Conservation (phyloP, 768 basidiomycete genomes). For the Rhizopogon vinicolor region DNA sequence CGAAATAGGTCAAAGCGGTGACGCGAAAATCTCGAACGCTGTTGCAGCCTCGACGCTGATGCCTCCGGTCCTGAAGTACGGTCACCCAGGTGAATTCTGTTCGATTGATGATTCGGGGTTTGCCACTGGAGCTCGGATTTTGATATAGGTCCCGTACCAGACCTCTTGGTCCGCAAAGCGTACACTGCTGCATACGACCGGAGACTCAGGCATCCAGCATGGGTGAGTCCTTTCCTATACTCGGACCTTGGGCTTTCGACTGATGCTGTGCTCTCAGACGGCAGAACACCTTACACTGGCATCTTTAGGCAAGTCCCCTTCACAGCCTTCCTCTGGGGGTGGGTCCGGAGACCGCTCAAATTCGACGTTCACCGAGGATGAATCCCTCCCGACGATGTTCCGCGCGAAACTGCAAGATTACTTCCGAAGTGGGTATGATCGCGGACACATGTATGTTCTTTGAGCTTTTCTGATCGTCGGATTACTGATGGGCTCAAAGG, state of each 20-base stretch:
- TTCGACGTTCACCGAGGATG: constrained; percentile 83
- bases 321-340: constrained; percentile 27
- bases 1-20: constrained; percentile 41
- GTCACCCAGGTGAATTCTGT: constrained; percentile 65
- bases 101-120: constrained; percentile 1
- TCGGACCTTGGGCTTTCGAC: not conserved
- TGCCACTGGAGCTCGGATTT: not conserved
- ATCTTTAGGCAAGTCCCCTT: constrained; percentile 52
- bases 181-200: constrained; percentile 92
- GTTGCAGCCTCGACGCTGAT: constrained; percentile 14
- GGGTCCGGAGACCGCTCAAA: constrained; percentile 63
- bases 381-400: constrained; percentile 68
- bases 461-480: not conserved
- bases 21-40: constrained; percentile 35
- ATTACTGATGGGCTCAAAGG: constrained; percentile 36
- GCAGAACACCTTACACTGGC: constrained; percentile 90
- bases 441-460: constrained; percentile 85
- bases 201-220: constrained; percentile 84
- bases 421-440: constrained; percentile 89
- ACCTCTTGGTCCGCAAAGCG: constrained; percentile 72
- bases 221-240: constrained; percentile 49
- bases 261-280: constrained; percentile 47
- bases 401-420: constrained; percentile 86
- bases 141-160: constrained; percentile 74
- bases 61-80: constrained; percentile 61